Base-by-base conservation (phyloP, 257 asterid genomes). In the Anisodus acutangulus region DNA sequence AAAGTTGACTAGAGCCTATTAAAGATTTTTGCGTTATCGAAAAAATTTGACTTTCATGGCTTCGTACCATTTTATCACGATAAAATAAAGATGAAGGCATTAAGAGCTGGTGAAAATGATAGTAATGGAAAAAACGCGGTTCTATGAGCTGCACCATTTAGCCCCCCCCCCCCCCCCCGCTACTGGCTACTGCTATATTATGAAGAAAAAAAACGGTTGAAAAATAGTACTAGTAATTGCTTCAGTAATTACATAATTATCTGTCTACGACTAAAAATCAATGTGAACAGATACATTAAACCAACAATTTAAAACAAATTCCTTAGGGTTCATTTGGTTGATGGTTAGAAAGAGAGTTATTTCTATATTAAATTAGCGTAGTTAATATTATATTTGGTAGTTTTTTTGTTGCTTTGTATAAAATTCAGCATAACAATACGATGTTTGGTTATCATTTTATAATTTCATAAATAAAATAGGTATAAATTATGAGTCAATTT, bases 91-190 rank as follows among this genome's bases (percentile, higher is more conserved):
- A 74, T 74, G 10, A 72, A 74, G 41, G 16, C 41, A 72, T 47
- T 19, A 74, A 45, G 2, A 49, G 7, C 68, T 39, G 11, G 3
- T 51, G 85, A 53, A 64, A 82, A 69, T 82, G 84, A 67, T 17
- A 57, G 72, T 79, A 78, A 31, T 78, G 82, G 82, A 35, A 43
- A 26, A 83, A 86, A 86, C 88, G 88, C 88, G 88, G 81, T 83
- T 83, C 64, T 67, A 15, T 86, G 82, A 84, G 86, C 82, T 86
- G 88, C 86, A 83, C 81, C 84, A 57, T 70, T 74, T 39, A 66
- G 67, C 11, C 13, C 83, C 80, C 45, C 26, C 26, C 26, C 26
- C 57, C 11, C 13, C 83, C 80, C 45, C 26, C 26, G 0, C 26
- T 6, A 54, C 45, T 43, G 43, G 6, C 6, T 2, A 69, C 13